Percentiles rank a stretch among this genome's conserved stretches.
These are phyloP conservation scores for Podila epigama DNA, from an alignment of 192 early-diverging fungal genomes.

Conservation along the genomic window DNA sequence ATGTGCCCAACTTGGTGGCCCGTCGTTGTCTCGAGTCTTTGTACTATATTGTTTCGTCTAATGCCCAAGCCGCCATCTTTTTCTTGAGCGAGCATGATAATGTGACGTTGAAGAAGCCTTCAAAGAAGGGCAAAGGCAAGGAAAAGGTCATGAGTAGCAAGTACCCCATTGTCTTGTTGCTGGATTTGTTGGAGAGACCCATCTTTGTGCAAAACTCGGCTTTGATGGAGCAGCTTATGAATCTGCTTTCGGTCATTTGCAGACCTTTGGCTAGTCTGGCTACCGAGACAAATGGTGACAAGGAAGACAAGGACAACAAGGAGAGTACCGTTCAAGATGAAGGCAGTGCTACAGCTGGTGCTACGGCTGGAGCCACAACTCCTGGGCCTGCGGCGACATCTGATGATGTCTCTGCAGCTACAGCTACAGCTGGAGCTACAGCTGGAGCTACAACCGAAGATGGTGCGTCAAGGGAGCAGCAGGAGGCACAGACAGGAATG, in stretches of 20 bases:
- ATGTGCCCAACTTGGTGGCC: conserved; percentile 88
- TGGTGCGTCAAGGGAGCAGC: neutral
- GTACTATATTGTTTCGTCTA: conserved; percentile 78
- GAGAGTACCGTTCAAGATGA: neutral
- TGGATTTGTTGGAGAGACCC: conserved; percentile 85
- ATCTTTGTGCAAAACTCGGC: conserved; percentile 80
- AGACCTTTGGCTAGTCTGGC: conserved; percentile 75
- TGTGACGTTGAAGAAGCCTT: conserved; percentile 58
- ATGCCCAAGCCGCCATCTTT: conserved; percentile 79
- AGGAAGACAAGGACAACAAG: conserved; percentile 43
- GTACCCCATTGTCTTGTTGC: conserved; percentile 79
- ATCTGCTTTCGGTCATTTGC: conserved; percentile 80
- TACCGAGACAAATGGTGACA: conserved; percentile 60
- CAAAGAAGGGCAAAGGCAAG: conserved; percentile 72
- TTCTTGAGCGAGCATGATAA: conserved; percentile 79
- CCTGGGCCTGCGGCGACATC: neutral
- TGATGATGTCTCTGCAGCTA: too few relatives aligned
- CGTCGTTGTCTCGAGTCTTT: conserved; percentile 89
- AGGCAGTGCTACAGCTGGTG: neutral
- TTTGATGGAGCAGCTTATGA: conserved; percentile 90
- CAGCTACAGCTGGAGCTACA: too few relatives aligned
- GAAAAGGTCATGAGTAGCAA: conserved; percentile 59
- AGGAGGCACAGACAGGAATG: conserved; percentile 1
- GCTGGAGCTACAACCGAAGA: too few relatives aligned
- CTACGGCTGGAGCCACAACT: neutral